Percentiles rank a stretch among this genome's conserved stretches.
Evolutionary conservation across 2,329 filamentous ascomycete genomes (phyloP).

Genomic region (Cryphonectria nitschkei): DNA sequence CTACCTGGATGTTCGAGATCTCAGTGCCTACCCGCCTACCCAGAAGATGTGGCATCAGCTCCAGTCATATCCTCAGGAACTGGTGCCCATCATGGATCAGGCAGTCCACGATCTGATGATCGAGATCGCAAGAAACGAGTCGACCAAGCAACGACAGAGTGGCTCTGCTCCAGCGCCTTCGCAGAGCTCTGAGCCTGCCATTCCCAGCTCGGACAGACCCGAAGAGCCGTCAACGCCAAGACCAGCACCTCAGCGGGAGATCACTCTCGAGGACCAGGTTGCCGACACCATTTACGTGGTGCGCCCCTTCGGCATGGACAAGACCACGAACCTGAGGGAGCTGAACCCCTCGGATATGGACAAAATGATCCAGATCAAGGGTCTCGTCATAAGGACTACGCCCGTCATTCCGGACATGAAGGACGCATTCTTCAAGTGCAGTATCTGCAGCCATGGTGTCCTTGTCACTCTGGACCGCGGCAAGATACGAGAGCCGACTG

Average conservation of each 20-base stretch:
- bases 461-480: constrained; percentile 92
- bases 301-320: constrained; percentile 85
- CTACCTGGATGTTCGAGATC: constrained; percentile 85
- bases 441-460: constrained; percentile 87
- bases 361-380: constrained; percentile 92
- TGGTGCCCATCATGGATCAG: constrained; percentile 96
- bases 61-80: constrained; percentile 92
- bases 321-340: constrained; percentile 87
- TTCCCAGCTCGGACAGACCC: constrained; percentile 77
- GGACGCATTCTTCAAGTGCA: constrained; percentile 96
- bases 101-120: constrained; percentile 91
- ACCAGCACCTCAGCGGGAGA: constrained; percentile 50
- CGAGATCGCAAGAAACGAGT: constrained; percentile 81
- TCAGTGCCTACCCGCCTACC: constrained; percentile 91
- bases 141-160: constrained; percentile 70
- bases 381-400: constrained; percentile 91
- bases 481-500: constrained; percentile 92
- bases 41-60: constrained; percentile 94
- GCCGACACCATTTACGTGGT: constrained; percentile 82
- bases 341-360: constrained; percentile 96
- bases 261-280: constrained; percentile 78
- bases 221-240: constrained; percentile 53
- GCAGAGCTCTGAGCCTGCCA: constrained; percentile 73
- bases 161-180: constrained; percentile 54
- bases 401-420: constrained; percentile 99